phyloP scores from a whole-genome alignment of 805 yeast species.

The Starmerella kuoi region DNA sequence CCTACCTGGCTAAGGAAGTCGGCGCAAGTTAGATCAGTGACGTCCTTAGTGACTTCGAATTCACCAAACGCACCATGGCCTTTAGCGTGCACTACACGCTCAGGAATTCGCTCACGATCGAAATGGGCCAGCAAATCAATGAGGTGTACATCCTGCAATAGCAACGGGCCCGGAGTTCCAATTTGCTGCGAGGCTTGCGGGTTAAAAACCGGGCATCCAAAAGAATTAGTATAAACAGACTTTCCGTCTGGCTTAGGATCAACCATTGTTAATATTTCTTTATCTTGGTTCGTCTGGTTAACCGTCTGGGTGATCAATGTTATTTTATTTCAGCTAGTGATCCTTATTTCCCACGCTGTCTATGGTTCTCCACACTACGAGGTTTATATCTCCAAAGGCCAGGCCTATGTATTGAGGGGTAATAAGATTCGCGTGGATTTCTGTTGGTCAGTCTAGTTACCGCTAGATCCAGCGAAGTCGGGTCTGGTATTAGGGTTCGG shows the following conservation, averaged over 20 bases:
- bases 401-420: too few species aligned
- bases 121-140: slow-evolving; percentile 47
- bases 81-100: slow-evolving; percentile 55
- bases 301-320: too few species aligned
- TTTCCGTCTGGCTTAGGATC: slow-evolving; percentile 19
- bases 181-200: slow-evolving; percentile 45
- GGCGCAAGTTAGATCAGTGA: slow-evolving; percentile 39
- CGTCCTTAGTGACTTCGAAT: slow-evolving; percentile 47
- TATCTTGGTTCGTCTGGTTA: too few species aligned
- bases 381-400: too few species aligned
- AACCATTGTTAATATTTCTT: slow-evolving; percentile 28
- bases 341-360: too few species aligned
- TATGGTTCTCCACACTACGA: too few species aligned
- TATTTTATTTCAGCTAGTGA: too few species aligned
- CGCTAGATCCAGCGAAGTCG: too few species aligned
- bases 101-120: slow-evolving; percentile 53
- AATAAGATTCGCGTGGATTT: too few species aligned
- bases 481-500: too few species aligned
- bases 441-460: too few species aligned
- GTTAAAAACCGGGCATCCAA: slow-evolving; percentile 44
- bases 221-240: slow-evolving; percentile 36
- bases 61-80: slow-evolving; percentile 53
- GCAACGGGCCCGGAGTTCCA: slow-evolving; percentile 45
- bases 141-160: slow-evolving; percentile 47
- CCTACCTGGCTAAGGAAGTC: slow-evolving; percentile 59